Conservation (phyloP, 208 protist species). For the Leishmania braziliensis region DNA sequence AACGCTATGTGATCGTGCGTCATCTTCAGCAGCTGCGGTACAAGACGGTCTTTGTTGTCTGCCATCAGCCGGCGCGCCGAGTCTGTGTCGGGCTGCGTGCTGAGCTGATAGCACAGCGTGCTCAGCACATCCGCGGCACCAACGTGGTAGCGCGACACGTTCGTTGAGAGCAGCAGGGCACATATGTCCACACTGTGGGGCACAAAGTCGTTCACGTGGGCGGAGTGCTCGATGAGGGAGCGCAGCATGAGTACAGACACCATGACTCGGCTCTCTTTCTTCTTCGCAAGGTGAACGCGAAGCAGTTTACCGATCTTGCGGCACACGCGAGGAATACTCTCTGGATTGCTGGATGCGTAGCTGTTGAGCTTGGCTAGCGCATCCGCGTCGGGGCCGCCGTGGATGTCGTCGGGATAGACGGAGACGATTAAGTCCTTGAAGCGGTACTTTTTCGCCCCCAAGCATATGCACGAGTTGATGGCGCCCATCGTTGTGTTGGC, state of each 20-base stretch:
- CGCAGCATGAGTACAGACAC: constrained; percentile 68
- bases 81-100: constrained; percentile 44
- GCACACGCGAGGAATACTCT: constrained; percentile 84
- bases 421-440: constrained; percentile 84
- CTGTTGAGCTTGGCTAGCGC: constrained; percentile 67
- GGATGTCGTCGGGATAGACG: constrained; percentile 59
- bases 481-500: constrained; percentile 16
- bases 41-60: constrained; percentile 57
- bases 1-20: constrained; percentile 33
- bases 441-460: constrained; percentile 58
- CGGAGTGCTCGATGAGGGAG: constrained; percentile 57
- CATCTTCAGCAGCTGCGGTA: constrained; percentile 74
- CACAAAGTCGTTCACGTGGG: constrained; percentile 68
- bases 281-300: constrained; percentile 31
- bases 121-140: constrained; percentile 67
- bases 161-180: constrained; percentile 43
- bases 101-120: constrained; percentile 63
- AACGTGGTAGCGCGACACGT: constrained; percentile 50
- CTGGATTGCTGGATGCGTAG: constrained; percentile 79
- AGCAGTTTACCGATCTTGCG: constrained; percentile 81
- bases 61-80: constrained; percentile 61
- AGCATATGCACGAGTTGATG: constrained; percentile 42
- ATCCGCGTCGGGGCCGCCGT: constrained; percentile 55
- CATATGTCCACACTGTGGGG: constrained; percentile 71
- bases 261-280: constrained; percentile 57